These are phyloP conservation scores for Anastatica hierochuntica DNA, from an alignment of 345 rosid genomes.

Conservation along the genomic window DNA sequence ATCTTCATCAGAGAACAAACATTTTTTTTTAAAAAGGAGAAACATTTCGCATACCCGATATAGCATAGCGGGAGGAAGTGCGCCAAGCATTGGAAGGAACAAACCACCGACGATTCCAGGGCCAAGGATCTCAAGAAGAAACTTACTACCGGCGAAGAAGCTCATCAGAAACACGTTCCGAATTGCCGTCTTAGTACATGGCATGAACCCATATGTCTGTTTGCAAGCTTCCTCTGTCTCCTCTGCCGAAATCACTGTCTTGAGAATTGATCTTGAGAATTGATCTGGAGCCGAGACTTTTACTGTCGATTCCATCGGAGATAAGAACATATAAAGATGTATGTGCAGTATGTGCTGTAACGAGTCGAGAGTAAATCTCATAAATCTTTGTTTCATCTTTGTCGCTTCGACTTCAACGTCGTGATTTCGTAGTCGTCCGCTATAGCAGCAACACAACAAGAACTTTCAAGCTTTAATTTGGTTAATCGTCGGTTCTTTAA, in stretches of 20 bases:
- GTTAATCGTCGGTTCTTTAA: too few species aligned
- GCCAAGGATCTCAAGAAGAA: slow-evolving; percentile 78
- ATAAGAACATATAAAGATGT: slow-evolving; percentile 28
- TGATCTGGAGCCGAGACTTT: background rate
- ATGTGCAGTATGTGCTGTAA: slow-evolving; percentile 1
- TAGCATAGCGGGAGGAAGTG: slow-evolving; percentile 98
- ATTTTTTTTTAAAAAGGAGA: background rate
- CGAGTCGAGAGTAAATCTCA: slow-evolving; percentile 35
- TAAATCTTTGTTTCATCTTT: too few species aligned
- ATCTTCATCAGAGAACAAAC: too few species aligned
- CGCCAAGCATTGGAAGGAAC: slow-evolving; percentile 86
- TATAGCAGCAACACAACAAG: too few species aligned
- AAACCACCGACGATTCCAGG: slow-evolving; percentile 92
- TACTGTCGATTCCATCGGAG: slow-evolving; percentile 45
- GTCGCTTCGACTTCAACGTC: too few species aligned
- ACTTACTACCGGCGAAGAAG: slow-evolving; percentile 82
- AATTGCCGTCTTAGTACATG: slow-evolving; percentile 63
- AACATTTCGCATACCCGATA: slow-evolving; percentile 47
- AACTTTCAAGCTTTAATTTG: too few species aligned
- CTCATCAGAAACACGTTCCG: slow-evolving; percentile 81
- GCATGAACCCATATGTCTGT: slow-evolving; percentile 87
- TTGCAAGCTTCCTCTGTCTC: slow-evolving; percentile 46
- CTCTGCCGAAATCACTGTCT: slow-evolving; percentile 10
- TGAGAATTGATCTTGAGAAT: too few species aligned
- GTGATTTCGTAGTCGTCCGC: too few species aligned